phyloP scores from a whole-genome alignment of 495 filamentous ascomycete genomes.

The Podospora didyma region DNA sequence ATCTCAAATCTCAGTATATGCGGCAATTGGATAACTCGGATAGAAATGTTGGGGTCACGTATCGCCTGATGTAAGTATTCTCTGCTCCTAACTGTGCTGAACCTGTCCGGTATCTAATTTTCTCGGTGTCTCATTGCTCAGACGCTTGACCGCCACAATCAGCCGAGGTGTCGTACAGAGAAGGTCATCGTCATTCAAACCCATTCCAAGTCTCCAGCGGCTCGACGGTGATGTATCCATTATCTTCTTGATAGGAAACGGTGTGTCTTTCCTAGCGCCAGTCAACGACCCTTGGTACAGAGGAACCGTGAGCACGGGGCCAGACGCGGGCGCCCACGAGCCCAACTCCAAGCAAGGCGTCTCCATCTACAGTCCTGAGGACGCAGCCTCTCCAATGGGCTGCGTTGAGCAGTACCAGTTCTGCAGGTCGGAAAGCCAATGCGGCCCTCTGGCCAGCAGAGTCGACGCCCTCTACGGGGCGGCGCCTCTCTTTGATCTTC shows the following conservation, averaged over 20 bases:
- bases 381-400: slow-evolving; percentile 6
- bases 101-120: too few species aligned
- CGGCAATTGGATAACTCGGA: too few species aligned
- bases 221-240: neutral
- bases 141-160: too few species aligned
- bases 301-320: neutral
- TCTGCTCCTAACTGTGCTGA: too few species aligned
- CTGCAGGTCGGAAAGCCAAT: slow-evolving; percentile 3
- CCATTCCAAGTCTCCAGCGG: neutral
- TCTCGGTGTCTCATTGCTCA: too few species aligned
- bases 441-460: neutral
- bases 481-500: neutral
- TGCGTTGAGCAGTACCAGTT: slow-evolving; percentile 5
- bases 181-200: neutral
- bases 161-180: neutral
- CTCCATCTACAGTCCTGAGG: neutral
- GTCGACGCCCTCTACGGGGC: neutral
- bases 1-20: neutral
- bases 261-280: neutral
- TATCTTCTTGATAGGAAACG: neutral
- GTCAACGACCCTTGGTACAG: slow-evolving; percentile 1
- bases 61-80: too few species aligned
- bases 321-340: neutral
- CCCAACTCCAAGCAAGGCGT: neutral
- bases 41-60: too few species aligned